Percentiles rank a stretch among this genome's conserved stretches.
These are phyloP conservation scores for Saraca asoca DNA, from an alignment of 331 rosid genomes.

Conservation along the genomic window DNA sequence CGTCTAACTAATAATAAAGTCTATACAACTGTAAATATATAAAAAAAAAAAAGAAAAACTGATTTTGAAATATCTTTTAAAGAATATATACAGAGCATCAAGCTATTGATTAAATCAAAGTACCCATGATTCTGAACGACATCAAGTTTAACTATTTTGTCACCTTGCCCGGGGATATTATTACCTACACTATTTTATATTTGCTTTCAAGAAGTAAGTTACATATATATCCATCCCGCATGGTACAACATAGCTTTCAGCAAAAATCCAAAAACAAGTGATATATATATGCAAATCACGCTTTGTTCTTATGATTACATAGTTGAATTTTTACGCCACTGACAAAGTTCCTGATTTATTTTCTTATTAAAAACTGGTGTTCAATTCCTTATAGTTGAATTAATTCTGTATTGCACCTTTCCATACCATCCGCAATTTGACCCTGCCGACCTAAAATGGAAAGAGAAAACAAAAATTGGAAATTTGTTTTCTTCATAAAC, in stretches of 20 bases:
- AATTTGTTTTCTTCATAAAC: not conserved
- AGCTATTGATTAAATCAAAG: too few species aligned
- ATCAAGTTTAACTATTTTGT: too few species aligned
- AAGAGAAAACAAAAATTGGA: not conserved
- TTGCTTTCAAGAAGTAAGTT: slow-evolving; percentile 16
- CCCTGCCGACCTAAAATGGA: too few species aligned
- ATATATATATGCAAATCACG: not conserved
- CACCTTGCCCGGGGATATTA: too few species aligned
- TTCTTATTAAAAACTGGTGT: not conserved
- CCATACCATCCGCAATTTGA: too few species aligned
- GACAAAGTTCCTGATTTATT: not conserved
- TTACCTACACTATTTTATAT: too few species aligned
- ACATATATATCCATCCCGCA: slow-evolving; percentile 14
- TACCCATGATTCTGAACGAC: too few species aligned
- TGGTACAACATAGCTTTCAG: slow-evolving; percentile 33
- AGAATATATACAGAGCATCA: too few species aligned
- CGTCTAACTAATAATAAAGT: too few species aligned
- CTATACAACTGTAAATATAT: too few species aligned
- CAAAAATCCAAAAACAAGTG: slow-evolving; percentile 13
- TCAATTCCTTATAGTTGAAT: not conserved
- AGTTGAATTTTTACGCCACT: slow-evolving; percentile 20
- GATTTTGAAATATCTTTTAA: too few species aligned
- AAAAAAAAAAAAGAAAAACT: too few species aligned
- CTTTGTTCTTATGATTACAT: slow-evolving; percentile 9
- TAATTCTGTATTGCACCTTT: not conserved